A percentile compares a stretch with the other conserved stretches of the same genome.
Evolutionary conservation across 345 rosid genomes (phyloP).

Genomic region (Iberis pinnata): DNA sequence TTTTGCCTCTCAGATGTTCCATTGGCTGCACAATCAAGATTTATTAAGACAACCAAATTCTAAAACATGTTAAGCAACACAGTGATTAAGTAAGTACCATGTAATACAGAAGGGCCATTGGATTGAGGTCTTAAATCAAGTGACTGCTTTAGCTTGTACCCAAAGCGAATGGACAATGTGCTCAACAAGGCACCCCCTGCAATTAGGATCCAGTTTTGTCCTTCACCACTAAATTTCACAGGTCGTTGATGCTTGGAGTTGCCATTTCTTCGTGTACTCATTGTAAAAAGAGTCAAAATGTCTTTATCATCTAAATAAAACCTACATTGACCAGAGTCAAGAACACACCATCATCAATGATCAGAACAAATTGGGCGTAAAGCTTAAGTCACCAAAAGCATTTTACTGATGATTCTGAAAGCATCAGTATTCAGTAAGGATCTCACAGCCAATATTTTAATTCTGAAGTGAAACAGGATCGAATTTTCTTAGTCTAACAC

Average conservation of each 20-base stretch:
- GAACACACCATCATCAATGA: too few species aligned
- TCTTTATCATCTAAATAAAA: constrained; percentile 43
- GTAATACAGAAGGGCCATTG: constrained; percentile 34
- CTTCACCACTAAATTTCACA: constrained; percentile 40
- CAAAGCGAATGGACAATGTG: constrained; percentile 83
- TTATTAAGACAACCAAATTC: neutral
- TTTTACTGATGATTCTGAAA: too few species aligned
- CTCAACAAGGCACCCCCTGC: constrained; percentile 95
- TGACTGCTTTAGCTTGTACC: constrained; percentile 76
- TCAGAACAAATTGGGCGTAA: too few species aligned
- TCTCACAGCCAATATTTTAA: too few species aligned
- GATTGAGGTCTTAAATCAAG: constrained; percentile 50
- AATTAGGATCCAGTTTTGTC: constrained; percentile 87
- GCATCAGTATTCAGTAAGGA: too few species aligned
- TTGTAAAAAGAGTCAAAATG: constrained; percentile 35
- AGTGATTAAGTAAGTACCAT: constrained; percentile 27
- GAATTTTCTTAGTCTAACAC: too few species aligned
- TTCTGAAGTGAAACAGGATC: too few species aligned
- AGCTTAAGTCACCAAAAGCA: too few species aligned
- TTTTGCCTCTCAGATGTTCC: constrained; percentile 25
- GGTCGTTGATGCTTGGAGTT: constrained; percentile 49
- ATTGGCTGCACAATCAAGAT: constrained; percentile 27
- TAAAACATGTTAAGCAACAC: neutral
- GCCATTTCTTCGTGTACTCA: constrained; percentile 51
- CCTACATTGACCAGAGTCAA: too few species aligned